Evolutionary conservation across 2,329 filamentous ascomycete genomes (phyloP), one percentile per base, ranked within the genome.

Genomic region (Paracorniculantispora psalliotae): DNA sequence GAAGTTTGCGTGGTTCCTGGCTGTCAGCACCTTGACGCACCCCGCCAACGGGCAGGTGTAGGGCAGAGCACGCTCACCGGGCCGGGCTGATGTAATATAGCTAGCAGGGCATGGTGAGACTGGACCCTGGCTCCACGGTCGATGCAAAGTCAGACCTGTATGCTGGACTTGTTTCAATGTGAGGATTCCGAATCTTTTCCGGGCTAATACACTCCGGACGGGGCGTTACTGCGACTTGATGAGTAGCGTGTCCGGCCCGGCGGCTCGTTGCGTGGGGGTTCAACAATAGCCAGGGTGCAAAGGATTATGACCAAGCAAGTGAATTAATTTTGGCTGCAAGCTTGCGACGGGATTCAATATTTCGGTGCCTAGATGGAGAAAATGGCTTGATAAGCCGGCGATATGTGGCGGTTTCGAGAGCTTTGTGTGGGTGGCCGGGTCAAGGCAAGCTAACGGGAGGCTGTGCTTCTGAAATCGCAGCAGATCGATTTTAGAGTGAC

Each of bases 71-170:
- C 17, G 43, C 46, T 57, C 55, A 44, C 55, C 33, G 43, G 55
- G 55, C 55, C 26, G 47, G 26, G 55, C 55, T 57, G 55, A 57
- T 50, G 55, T 57, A 51, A 57, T 57, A 51, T 47, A 23, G 44
- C 35, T 44, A 54, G 51, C 15, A 8, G 15, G n/a, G 30, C 26
- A 23, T 28, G 47, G 47, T 50, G 47, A 57, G 55, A 57, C 26
- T 33, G 54, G 33, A 1, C n/a, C 43, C 46, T 21, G 44, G 41
- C 21, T 35, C 21, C 43, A 26, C 28, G 7, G 37, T 4, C n/a
- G 19, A 54, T 54, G 26, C 52, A 55, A 4, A 46, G 39, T 46
- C 51, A 26, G n/a, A 26, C 26, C 39, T 35, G 39, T 15, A 35
- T 12, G 26, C 25, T 44, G 21, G 43, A 41, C 17, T 28, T 12